These are phyloP conservation scores for Gryganskiella cystojenkinii DNA, from an alignment of 192 early-diverging fungal species.

Conservation along the genomic window DNA sequence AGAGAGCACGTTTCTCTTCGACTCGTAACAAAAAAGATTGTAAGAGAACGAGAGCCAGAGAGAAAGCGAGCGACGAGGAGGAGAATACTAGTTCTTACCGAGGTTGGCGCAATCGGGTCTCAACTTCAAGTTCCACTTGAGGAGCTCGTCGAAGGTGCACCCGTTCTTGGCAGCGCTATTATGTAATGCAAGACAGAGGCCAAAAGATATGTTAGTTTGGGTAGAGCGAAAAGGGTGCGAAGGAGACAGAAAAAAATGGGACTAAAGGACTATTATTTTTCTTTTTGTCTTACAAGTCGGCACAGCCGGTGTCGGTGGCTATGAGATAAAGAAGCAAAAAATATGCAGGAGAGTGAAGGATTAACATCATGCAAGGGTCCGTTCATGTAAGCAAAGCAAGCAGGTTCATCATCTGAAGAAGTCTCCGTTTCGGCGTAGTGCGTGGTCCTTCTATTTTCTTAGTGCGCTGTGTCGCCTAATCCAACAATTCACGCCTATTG, in stretches of 20 bases:
- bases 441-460: too few species aligned
- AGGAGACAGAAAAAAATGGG: too few species aligned
- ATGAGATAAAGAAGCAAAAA: neutral
- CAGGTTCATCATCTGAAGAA: too few species aligned
- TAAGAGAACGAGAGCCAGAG: too few species aligned
- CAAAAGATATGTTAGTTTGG: neutral
- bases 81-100: neutral
- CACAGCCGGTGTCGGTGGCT: conserved; percentile 9
- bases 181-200: neutral
- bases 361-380: neutral
- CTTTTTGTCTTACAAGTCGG: neutral
- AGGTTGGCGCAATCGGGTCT: conserved; percentile 22
- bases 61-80: too few species aligned
- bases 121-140: conserved; percentile 39
- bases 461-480: too few species aligned
- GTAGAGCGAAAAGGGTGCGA: neutral
- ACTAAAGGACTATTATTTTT: too few species aligned
- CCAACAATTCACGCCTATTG: too few species aligned
- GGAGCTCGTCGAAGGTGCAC: conserved; percentile 21
- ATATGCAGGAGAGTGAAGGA: too few species aligned
- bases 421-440: too few species aligned
- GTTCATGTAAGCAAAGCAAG: neutral
- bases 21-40: too few species aligned
- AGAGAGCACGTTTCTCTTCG: too few species aligned
- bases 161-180: conserved; percentile 18